Conservation (phyloP, 2,329 filamentous ascomycete genomes). For the Botrytis squamosa region DNA sequence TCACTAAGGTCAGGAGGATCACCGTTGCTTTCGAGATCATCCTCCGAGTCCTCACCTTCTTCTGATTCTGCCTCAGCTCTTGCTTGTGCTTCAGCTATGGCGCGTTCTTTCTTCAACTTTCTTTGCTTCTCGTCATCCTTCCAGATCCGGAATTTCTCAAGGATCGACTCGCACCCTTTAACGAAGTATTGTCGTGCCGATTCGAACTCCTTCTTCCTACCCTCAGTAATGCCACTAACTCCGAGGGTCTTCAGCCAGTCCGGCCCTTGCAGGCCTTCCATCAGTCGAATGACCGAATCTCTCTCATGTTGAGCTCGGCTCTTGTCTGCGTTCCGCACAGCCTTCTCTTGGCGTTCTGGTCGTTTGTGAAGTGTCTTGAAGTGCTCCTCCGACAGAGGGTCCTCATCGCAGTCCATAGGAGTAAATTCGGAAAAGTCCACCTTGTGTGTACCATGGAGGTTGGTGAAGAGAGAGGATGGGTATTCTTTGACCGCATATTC, state of each 20-base stretch:
- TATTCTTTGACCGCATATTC: slow-evolving; percentile 51
- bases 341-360: slow-evolving; percentile 59
- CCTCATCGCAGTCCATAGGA: slow-evolving; percentile 42
- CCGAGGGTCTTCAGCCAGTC: slow-evolving; percentile 95
- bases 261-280: slow-evolving; percentile 82
- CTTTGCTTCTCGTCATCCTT: slow-evolving; percentile 84
- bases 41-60: slow-evolving; percentile 44
- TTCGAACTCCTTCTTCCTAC: slow-evolving; percentile 82
- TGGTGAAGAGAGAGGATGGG: slow-evolving; percentile 55
- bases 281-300: slow-evolving; percentile 61
- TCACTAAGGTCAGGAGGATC: slow-evolving; percentile 63
- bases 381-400: slow-evolving; percentile 56
- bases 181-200: slow-evolving; percentile 84
- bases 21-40: slow-evolving; percentile 48
- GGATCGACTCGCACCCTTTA: slow-evolving; percentile 72
- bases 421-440: slow-evolving; percentile 55
- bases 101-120: slow-evolving; percentile 72
- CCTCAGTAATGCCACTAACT: slow-evolving; percentile 76
- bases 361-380: slow-evolving; percentile 57
- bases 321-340: slow-evolving; percentile 63
- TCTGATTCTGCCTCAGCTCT: slow-evolving; percentile 42
- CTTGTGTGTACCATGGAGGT: slow-evolving; percentile 55
- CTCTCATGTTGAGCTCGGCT: slow-evolving; percentile 65
- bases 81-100: slow-evolving; percentile 48
- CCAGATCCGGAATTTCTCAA: slow-evolving; percentile 87